phyloP scores from a whole-genome alignment of 2,329 filamentous ascomycete genomes.

The Calonectria crousiana region DNA sequence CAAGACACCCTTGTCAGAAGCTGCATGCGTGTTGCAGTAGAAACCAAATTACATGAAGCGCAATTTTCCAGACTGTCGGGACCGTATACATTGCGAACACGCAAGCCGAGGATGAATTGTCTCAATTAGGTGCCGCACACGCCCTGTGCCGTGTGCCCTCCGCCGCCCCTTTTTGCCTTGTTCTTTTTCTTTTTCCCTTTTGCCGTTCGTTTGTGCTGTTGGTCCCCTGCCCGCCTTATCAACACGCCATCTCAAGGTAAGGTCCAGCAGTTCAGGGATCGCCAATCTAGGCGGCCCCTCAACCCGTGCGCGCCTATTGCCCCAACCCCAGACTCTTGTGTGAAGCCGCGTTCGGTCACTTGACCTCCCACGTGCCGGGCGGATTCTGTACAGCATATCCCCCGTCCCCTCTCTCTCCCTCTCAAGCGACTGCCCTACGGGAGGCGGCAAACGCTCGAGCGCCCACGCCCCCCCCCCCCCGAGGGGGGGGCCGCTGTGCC shows the following conservation, averaged over 20 bases:
- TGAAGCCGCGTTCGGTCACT: conserved; percentile 38
- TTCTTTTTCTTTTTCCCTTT: not conserved
- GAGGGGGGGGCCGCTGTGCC: not conserved
- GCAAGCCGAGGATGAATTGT: conserved; percentile 40
- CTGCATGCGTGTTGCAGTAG: conserved; percentile 41
- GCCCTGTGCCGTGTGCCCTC: conserved; percentile 22
- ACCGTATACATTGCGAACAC: conserved; percentile 41
- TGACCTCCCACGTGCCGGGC: conserved; percentile 33
- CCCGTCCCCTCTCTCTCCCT: not conserved
- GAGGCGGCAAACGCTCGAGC: not conserved
- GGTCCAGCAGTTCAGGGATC: conserved; percentile 22
- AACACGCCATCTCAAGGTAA: conserved; percentile 28
- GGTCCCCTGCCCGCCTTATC: not conserved
- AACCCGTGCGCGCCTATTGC: conserved; percentile 35
- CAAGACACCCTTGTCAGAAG: conserved; percentile 30
- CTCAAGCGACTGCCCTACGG: not conserved
- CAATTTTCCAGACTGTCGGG: conserved; percentile 54
- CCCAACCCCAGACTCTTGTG: conserved; percentile 28
- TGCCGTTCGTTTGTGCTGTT: conserved; percentile 12
- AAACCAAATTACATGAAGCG: conserved; percentile 47
- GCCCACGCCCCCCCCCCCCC: not conserved
- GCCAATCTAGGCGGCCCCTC: conserved; percentile 39
- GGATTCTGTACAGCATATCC: not conserved
- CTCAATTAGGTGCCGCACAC: conserved; percentile 28
- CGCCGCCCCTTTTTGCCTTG: conserved; percentile 13